A percentile compares a stretch with the other conserved stretches of the same genome.
phyloP scores from a whole-genome alignment of 768 basidiomycete species.

The Scleroderma citrinum region DNA sequence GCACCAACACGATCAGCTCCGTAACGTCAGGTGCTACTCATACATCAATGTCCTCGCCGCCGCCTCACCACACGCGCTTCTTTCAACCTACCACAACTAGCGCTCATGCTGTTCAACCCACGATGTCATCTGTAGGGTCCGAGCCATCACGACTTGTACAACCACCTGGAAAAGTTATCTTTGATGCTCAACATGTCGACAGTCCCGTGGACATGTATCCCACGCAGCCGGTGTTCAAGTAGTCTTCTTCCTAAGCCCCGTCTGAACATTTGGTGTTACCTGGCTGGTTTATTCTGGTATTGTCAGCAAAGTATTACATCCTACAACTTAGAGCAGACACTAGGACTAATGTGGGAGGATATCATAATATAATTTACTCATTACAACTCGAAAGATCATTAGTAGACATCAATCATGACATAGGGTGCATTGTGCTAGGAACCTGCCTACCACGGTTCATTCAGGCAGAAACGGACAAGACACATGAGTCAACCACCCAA shows the following conservation, averaged over 20 bases:
- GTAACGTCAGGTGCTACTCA: constrained; percentile 17
- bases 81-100: constrained; percentile 11
- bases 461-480: too few species aligned
- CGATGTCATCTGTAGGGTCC: constrained; percentile 4
- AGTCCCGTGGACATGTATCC: constrained; percentile 26
- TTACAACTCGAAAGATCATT: background rate
- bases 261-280: too few species aligned
- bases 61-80: constrained; percentile 2
- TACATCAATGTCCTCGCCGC: constrained; percentile 10
- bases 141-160: background rate
- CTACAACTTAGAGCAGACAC: background rate
- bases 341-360: background rate
- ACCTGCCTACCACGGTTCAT: background rate
- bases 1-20: constrained; percentile 28
- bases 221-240: constrained; percentile 6
- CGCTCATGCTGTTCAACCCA: constrained; percentile 11
- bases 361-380: background rate
- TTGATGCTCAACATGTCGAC: constrained; percentile 20
- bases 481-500: constrained; percentile 43
- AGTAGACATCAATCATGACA: background rate
- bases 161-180: constrained; percentile 16
- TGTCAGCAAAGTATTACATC: background rate
- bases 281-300: too few species aligned
- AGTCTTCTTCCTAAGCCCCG: background rate
- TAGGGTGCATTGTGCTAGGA: background rate